Base-by-base conservation (phyloP, 202 grass and related monocot genomes). In the Brachypodium distachyon region DNA sequence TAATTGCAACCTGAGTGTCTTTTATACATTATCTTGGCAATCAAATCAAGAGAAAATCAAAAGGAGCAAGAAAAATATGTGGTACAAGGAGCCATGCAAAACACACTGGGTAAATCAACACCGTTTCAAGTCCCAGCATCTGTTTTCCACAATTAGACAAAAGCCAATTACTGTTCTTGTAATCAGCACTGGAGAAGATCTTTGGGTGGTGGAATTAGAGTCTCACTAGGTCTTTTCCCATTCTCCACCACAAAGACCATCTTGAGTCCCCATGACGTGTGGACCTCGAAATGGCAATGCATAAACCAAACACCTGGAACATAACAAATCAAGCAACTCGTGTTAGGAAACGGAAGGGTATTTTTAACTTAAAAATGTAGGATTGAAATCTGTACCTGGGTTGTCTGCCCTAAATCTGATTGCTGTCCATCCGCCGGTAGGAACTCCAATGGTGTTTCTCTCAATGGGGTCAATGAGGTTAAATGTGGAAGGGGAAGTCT, bases 221-320 rank as follows among this genome's bases (percentile, higher is more conserved):
- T 92, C 61, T 92, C 84, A 13, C 82, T 73, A 6, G 87, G 82
- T 12, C 79, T 70, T 12, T 84, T 75, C 12, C 93, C 93, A 51
- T 96, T 81, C 9, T 90, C 87, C 56, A 96, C 87, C 28, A 92
- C 36, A 58, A 96, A 96, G 5, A 81, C 93, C 93, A 96, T 96
- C 81, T 92, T 92, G 23, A 96, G 81, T 9, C 93, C 89, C 93
- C 93, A 96, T 31, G 87, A 81, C 1, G 87, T 96, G 84, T 92
- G 93, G 59, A 92, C 93, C 65, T 96, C 89, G 33, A 96, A 96
- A 87, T 96, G 93, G 65, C 93, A 96, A 37, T 96, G 92, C 92
- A 96, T 51, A 72, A 96, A 89, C 92, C 89, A 96, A 71, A 96
- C 92, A 77, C 93, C 89, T 96, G 74, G 59, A 84, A 76, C 42